Percentiles rank a stretch among this genome's conserved stretches.
Conservation (phyloP, 495 filamentous ascomycete species). For the Neurospora cerealis region DNA sequence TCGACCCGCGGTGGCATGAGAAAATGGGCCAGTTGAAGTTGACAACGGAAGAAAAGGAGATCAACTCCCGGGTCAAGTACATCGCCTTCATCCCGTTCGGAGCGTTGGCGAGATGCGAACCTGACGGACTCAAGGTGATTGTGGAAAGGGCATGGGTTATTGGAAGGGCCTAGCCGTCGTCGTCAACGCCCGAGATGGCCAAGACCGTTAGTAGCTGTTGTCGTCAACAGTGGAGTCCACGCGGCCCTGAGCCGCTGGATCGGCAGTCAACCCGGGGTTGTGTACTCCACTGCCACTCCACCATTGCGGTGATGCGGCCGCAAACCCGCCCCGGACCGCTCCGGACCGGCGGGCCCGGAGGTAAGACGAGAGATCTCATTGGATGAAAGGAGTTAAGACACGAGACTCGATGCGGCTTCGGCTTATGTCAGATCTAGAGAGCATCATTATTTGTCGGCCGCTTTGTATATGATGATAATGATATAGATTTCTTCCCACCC, state of each 20-base stretch:
- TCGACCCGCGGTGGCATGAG: background rate
- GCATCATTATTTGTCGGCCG: background rate
- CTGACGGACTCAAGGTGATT: background rate
- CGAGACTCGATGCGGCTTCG: background rate
- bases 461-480: background rate
- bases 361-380: background rate
- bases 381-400: background rate
- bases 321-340: background rate
- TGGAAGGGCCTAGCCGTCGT: background rate
- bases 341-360: background rate
- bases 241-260: background rate
- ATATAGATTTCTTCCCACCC: background rate
- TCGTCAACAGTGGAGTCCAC: background rate
- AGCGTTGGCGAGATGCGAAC: conserved; percentile 2
- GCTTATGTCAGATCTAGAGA: background rate
- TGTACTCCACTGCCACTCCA: background rate
- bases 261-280: background rate
- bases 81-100: conserved; percentile 6
- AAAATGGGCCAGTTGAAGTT: background rate
- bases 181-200: background rate
- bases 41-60: background rate
- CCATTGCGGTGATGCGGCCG: background rate
- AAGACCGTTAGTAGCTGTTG: background rate
- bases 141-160: background rate
- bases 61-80: background rate